Evolutionary conservation across 2,329 filamentous ascomycete genomes (phyloP).

Genomic region (Ilyonectria mors-panacis): DNA sequence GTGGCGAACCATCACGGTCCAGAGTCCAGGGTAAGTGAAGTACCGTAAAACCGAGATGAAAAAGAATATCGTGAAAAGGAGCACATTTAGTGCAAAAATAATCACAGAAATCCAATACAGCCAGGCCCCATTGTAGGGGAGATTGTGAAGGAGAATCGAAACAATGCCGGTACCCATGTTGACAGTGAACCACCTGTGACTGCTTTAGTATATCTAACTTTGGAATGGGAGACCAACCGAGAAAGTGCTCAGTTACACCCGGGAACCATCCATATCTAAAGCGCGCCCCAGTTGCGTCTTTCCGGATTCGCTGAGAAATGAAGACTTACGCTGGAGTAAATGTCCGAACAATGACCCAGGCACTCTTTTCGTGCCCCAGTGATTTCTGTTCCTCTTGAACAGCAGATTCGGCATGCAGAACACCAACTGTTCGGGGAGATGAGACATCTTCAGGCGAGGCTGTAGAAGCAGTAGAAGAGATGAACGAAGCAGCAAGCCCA

Average conservation of each 20-base stretch:
- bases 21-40: slow-evolving; percentile 72
- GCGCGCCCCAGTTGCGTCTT: neutral
- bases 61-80: slow-evolving; percentile 67
- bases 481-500: neutral
- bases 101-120: slow-evolving; percentile 69
- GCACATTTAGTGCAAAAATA: slow-evolving; percentile 70
- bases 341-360: neutral
- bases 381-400: neutral
- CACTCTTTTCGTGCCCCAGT: neutral
- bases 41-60: slow-evolving; percentile 70
- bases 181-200: slow-evolving; percentile 55
- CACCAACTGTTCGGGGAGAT: neutral
- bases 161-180: slow-evolving; percentile 78
- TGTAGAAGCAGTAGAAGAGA: neutral
- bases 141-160: slow-evolving; percentile 68
- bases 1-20: slow-evolving; percentile 72
- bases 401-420: neutral
- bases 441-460: neutral
- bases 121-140: slow-evolving; percentile 70
- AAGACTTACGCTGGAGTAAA: neutral
- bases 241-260: neutral
- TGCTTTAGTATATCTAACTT: neutral
- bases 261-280: neutral
- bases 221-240: neutral
- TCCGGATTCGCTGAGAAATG: neutral